Percentiles rank a stretch among this genome's conserved stretches.
Evolutionary conservation across 495 filamentous ascomycete genomes (phyloP).

Genomic region (Neurospora cerealis): DNA sequence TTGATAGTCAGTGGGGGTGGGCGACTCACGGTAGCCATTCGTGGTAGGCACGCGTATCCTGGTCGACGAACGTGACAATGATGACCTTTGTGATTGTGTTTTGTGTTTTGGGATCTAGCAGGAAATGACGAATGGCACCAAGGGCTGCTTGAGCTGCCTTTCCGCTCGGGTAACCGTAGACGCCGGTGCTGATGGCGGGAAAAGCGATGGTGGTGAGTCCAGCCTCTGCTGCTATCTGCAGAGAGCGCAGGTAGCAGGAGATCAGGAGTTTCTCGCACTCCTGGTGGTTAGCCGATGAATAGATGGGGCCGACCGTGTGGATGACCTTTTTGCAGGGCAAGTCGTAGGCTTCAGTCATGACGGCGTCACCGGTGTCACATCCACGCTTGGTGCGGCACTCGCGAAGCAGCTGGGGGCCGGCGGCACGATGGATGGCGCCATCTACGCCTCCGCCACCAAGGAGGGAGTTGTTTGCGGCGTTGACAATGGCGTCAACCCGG

Average conservation of each 20-base stretch:
- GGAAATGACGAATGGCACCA: slow-evolving; percentile 57
- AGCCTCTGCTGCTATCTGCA: slow-evolving; percentile 61
- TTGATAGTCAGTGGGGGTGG: too few species aligned
- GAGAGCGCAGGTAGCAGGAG: slow-evolving; percentile 64
- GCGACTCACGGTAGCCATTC: slow-evolving; percentile 58
- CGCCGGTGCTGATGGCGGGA: slow-evolving; percentile 70
- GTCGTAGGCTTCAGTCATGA: slow-evolving; percentile 69
- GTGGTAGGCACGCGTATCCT: slow-evolving; percentile 67
- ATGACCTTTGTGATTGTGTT: slow-evolving; percentile 59
- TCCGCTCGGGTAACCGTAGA: slow-evolving; percentile 77
- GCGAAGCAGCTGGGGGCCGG: slow-evolving; percentile 53
- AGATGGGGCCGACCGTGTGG: slow-evolving; percentile 87
- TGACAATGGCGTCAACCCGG: slow-evolving; percentile 75
- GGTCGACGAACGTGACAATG: slow-evolving; percentile 69
- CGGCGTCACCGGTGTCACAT: slow-evolving; percentile 70
- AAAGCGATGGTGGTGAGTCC: slow-evolving; percentile 69
- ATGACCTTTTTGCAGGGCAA: slow-evolving; percentile 73
- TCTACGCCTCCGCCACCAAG: slow-evolving; percentile 83
- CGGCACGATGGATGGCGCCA: slow-evolving; percentile 77
- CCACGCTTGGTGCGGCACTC: slow-evolving; percentile 62
- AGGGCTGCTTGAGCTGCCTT: slow-evolving; percentile 62
- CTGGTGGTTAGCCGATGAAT: slow-evolving; percentile 31
- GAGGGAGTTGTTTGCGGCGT: slow-evolving; percentile 76
- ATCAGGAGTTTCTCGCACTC: slow-evolving; percentile 42
- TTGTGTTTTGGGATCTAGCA: slow-evolving; percentile 45